Evolutionary conservation across 208 protist genomes (phyloP).

Genomic region (Crithidia sp.): DNA sequence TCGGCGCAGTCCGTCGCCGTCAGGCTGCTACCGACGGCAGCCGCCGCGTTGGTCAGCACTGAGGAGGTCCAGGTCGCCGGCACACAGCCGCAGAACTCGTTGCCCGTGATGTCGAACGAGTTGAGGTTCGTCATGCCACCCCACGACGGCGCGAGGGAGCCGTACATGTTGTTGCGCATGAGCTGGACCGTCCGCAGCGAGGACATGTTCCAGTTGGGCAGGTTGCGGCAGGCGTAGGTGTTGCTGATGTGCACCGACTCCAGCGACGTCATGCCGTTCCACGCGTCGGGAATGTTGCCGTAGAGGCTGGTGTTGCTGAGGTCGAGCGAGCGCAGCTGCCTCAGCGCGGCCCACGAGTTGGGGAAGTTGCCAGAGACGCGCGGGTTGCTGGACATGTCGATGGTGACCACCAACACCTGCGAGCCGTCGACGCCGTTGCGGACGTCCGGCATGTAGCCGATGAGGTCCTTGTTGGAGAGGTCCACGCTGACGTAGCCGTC

Average conservation of each 20-base stretch:
- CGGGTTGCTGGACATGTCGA: neutral
- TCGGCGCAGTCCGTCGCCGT: no score
- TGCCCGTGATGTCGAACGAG: slow-evolving; percentile 12
- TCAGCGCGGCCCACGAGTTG: neutral
- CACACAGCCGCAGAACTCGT: slow-evolving; percentile 22
- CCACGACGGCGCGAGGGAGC: slow-evolving; percentile 10
- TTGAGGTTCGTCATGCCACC: slow-evolving; percentile 9
- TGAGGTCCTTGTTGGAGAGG: no score
- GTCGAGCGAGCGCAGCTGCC: neutral
- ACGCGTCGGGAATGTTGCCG: slow-evolving; percentile 8
- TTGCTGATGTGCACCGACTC: neutral
- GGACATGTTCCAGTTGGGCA: slow-evolving; percentile 11
- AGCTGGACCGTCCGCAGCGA: slow-evolving; percentile 8
- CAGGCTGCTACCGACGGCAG: neutral
- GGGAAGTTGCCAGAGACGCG: neutral
- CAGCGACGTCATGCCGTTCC: neutral
- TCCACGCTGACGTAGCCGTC: no score
- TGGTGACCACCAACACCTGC: no score
- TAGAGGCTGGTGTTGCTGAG: neutral
- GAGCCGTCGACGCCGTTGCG: no score
- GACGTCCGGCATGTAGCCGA: no score
- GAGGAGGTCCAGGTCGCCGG: no score
- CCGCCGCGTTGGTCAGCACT: neutral
- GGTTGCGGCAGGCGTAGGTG: neutral
- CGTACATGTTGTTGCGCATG: slow-evolving; percentile 11